Evolutionary conservation across 1,139 yeast genomes (phyloP), one percentile per base, ranked within the genome.

Genomic region (Nadsonia starkeyi-henricii): DNA sequence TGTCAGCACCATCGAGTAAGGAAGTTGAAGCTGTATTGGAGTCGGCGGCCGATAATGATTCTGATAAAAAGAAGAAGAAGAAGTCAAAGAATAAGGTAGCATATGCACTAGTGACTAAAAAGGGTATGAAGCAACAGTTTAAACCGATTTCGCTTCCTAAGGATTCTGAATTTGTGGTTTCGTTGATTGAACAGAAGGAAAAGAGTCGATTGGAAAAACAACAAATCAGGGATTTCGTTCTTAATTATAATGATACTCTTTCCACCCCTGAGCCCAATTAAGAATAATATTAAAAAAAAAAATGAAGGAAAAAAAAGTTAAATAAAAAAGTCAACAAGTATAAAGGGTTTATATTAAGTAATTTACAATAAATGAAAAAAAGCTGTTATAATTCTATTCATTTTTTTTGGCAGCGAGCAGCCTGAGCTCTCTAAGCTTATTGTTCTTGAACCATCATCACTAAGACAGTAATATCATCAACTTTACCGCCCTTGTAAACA

Each of bases 401-500:
- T 23, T 23, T 5, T 5, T 23, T 23, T 23, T 23, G 9, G 9
- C 5, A 23, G 28, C 5, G 8, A 23, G 5, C 28, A 5, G 28
- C 5, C 28, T 23, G 28, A 9, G 5, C 28, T 9, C 28, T 23
- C 28, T 23, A 23, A 23, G 5, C 28, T 13, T 23, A 39, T 23
- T 49, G 47, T 17, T 52, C 52, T 30, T 56, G 55, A 8, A 67
- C 72, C 23, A 63, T 55, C 50, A 88, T 77, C 58, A 85, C 72
- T 1, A 89, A 81, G 17, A 84, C 78, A 0, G 97, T 86, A 39
- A 89, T 82, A 63, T 91, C 98, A 66, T 91, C 98, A 48, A 88
- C 94, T 65, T 91, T 91, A 26, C 97, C 98, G 42, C 98, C 97
- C 53, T 78, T 71, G 58, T 85, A 84, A 1, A 85, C 84, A 2